A percentile compares a stretch with the other conserved stretches of the same genome.
These are phyloP conservation scores for Eucalyptus cloeziana DNA, from an alignment of 345 rosid genomes.

Conservation along the genomic window DNA sequence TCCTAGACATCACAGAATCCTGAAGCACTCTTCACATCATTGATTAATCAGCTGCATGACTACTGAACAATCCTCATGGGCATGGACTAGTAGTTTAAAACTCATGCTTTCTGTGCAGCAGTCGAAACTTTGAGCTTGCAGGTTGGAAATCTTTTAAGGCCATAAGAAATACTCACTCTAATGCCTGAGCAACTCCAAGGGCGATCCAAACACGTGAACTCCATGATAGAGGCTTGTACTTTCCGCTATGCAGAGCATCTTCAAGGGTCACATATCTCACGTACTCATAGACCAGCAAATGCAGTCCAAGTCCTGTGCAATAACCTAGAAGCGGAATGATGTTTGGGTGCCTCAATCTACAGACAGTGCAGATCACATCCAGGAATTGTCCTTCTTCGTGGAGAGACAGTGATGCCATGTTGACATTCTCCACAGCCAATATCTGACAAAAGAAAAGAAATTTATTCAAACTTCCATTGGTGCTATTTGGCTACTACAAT, in stretches of 20 bases:
- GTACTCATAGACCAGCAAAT: constrained; percentile 72
- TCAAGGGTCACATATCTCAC: constrained; percentile 57
- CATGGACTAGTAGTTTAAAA: background rate
- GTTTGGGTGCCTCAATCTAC: constrained; percentile 73
- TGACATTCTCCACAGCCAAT: constrained; percentile 67
- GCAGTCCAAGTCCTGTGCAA: constrained; percentile 72
- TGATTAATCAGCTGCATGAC: background rate
- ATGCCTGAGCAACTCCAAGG: constrained; percentile 67
- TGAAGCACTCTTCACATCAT: background rate
- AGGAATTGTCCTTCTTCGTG: constrained; percentile 69
- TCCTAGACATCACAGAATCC: background rate
- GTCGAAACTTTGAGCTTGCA: background rate
- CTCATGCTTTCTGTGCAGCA: background rate
- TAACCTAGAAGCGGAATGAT: constrained; percentile 69
- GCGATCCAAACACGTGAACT: constrained; percentile 57
- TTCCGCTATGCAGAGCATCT: constrained; percentile 50
- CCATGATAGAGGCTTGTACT: constrained; percentile 72
- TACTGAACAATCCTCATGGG: background rate
- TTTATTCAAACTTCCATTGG: background rate
- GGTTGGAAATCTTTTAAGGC: background rate
- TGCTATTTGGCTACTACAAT: background rate
- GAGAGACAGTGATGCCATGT: constrained; percentile 52
- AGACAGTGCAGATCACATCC: constrained; percentile 53
- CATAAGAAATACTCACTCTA: constrained; percentile 44
- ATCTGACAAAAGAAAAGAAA: constrained; percentile 19